Conservation (phyloP, 1,284 basidiomycete genomes). For the Apiotrichum veenhuisii region DNA sequence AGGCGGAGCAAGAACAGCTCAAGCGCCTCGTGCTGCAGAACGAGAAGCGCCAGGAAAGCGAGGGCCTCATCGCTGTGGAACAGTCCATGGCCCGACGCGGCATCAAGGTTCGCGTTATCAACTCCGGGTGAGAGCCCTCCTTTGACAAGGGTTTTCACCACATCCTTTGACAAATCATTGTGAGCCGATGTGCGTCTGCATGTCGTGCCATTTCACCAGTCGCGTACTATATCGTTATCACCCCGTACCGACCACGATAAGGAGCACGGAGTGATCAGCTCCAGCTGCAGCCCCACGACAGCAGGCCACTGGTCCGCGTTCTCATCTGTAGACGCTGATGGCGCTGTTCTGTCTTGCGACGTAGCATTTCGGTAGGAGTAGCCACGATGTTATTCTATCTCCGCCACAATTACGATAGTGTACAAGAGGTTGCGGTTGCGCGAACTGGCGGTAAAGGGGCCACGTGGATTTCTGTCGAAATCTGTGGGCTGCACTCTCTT, state of each 20-base stretch:
- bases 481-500: no score
- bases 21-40: constrained; percentile 71
- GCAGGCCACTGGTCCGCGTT: no score
- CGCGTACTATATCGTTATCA: no score
- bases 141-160: neutral
- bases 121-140: constrained; percentile 8
- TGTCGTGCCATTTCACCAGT: no score
- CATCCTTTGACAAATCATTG: no score
- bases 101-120: constrained; percentile 35
- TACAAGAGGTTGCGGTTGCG: neutral
- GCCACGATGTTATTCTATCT: neutral
- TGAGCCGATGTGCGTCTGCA: no score
- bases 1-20: constrained; percentile 89
- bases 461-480: no score
- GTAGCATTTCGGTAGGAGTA: neutral
- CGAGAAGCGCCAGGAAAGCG: constrained; percentile 47
- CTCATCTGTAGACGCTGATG: no score
- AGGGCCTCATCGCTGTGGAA: constrained; percentile 27
- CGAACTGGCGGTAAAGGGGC: no score
- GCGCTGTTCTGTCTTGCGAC: neutral
- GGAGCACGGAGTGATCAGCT: no score
- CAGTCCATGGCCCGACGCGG: constrained; percentile 34
- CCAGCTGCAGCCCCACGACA: no score
- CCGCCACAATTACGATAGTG: neutral
- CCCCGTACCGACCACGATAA: no score